Evolutionary conservation across 768 basidiomycete genomes (phyloP), one percentile per base, ranked within the genome.

Genomic region (Phylloporus scabripes): DNA sequence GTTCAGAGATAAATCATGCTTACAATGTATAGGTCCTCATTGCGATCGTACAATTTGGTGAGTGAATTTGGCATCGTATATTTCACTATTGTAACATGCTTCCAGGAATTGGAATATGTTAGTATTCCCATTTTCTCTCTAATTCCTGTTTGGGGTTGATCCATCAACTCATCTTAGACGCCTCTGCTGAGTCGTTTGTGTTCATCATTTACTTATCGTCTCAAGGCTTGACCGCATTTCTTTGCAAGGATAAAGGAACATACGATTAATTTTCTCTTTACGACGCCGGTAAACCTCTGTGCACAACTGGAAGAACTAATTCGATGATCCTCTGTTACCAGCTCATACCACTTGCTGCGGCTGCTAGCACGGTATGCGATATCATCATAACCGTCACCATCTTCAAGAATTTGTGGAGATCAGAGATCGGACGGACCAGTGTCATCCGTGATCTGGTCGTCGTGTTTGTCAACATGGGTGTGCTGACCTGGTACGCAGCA

Each of bases 391-490:
- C 56, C 0, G 7, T 1, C 28, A 52, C 45, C 7, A 45, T 57
- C 8, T 53, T 56, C 43, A 56, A 36, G 34, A 15, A 31, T 15
- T 7, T 57, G 11, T 56, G 54, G 56, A 38, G 31, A 8, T 57
- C 51, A 0, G 50, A 57, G 20, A 40, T 56, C 14, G 46, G 54
- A 12, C 45, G 43, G 10, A 39, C 42, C 23, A 41, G 36, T 7
- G 6, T 48, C 23, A 2, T 56, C 11, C 54, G 51, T 8, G 50
- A 48, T 10, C 21, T 57, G 1, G 54, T 50, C 0, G n/a, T 57
- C 4, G 43, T 57, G 3, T 57, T 56, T 8, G 20, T 57, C 31
- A 49, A 56, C 17, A 56, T 56, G 56, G 54, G 54, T 10, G 48
- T 46, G 2, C 6, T 56, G 29, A 57, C 56, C 14, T 57, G 56